Percentiles rank a stretch among this genome's conserved stretches.
Evolutionary conservation across 1,284 basidiomycete genomes (phyloP).

Genomic region (Ganoderma sinense): DNA sequence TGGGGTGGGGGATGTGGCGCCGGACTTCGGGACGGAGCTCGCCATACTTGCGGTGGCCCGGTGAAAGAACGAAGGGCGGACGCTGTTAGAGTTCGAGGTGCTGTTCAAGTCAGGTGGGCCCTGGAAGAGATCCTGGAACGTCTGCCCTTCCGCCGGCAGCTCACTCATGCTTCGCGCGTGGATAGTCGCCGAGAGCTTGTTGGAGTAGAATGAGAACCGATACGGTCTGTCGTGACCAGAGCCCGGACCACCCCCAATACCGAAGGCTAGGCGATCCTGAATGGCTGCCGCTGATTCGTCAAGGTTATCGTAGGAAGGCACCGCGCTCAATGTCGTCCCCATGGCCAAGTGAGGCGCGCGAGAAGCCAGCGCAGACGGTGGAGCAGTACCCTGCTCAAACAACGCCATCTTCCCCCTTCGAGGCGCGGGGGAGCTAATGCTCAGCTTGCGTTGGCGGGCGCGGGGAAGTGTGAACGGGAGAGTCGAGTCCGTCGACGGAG

Average conservation of each 20-base stretch:
- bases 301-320: conserved; percentile 45
- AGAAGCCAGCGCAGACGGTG: conserved; percentile 52
- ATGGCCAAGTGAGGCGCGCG: conserved; percentile 36
- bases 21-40: conserved; percentile 24
- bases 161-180: conserved; percentile 94
- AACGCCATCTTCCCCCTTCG: conserved; percentile 86
- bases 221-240: conserved; percentile 89
- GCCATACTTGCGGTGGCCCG: conserved; percentile 21
- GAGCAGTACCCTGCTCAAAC: conserved; percentile 75
- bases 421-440: conserved; percentile 76
- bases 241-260: conserved; percentile 27
- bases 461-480: conserved; percentile 42
- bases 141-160: conserved; percentile 93
- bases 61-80: conserved; percentile 20
- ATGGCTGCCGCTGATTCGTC: conserved; percentile 22
- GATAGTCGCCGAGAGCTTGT: conserved; percentile 91
- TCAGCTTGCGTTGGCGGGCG: conserved; percentile 82
- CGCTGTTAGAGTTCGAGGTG: conserved; percentile 21
- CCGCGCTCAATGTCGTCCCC: conserved; percentile 40
- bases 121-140: conserved; percentile 91
- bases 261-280: conserved; percentile 14
- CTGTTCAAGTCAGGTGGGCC: conserved; percentile 48
- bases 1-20: conserved; percentile 22
- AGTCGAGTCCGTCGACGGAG: conserved; percentile 20
- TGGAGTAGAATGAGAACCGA: conserved; percentile 99